Percentiles rank a stretch among this genome's conserved stretches.
Evolutionary conservation across 305 asterid genomes (phyloP).

Genomic region (Andrographis paniculata): DNA sequence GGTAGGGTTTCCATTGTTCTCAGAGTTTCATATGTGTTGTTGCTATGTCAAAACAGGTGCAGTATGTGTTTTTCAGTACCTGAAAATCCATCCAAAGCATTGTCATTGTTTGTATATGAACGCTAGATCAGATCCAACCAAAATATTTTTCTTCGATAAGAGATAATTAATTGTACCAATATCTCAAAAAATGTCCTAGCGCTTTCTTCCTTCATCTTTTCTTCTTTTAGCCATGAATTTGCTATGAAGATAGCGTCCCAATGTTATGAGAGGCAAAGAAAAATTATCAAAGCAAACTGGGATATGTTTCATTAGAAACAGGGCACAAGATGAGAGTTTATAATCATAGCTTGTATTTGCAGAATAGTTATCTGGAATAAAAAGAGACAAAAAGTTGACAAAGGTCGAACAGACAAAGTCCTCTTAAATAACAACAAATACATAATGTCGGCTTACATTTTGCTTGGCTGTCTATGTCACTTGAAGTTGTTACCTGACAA

Average conservation of each 20-base stretch:
- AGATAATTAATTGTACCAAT: constrained; percentile 39
- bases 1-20: too few relatives aligned
- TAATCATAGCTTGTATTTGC: constrained; percentile 53
- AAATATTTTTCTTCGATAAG: background rate
- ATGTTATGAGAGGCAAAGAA: constrained; percentile 29
- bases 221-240: constrained; percentile 33
- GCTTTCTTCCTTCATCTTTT: constrained; percentile 38
- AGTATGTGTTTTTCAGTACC: constrained; percentile 54
- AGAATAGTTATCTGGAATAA: constrained; percentile 45
- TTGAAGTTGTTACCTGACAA: constrained; percentile 43
- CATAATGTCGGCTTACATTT: constrained; percentile 25
- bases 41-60: too few relatives aligned
- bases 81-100: constrained; percentile 14
- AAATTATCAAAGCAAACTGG: background rate
- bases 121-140: background rate
- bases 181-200: constrained; percentile 70
- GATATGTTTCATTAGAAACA: background rate
- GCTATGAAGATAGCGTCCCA: constrained; percentile 35
- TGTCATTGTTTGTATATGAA: background rate
- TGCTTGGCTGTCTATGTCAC: constrained; percentile 26
- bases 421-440: constrained; percentile 1
- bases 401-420: background rate
- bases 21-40: too few relatives aligned
- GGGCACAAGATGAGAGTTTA: constrained; percentile 1
- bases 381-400: constrained; percentile 8